Evolutionary conservation across 805 yeast species (phyloP).

Genomic region (Hagleromyces aurorensis): DNA sequence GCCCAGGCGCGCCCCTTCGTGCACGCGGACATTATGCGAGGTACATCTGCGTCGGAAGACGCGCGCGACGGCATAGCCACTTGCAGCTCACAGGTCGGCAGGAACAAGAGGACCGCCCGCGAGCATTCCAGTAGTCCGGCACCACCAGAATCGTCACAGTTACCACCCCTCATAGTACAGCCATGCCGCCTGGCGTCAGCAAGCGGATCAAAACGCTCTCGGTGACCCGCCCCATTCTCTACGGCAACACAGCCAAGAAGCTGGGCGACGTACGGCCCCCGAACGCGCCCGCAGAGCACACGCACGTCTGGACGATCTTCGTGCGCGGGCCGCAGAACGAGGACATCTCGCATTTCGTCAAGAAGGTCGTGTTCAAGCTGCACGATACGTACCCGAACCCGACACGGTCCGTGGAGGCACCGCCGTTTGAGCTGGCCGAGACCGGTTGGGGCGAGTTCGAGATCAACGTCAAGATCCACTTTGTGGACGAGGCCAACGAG

Average conservation of each 20-base stretch:
- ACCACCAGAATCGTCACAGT: not conserved
- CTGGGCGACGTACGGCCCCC: slow-evolving; percentile 47
- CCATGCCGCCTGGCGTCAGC: slow-evolving; percentile 20
- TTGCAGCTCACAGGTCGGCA: too few relatives aligned
- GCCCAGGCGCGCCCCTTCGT: too few relatives aligned
- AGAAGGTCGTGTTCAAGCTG: slow-evolving; percentile 85
- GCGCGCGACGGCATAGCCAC: too few relatives aligned
- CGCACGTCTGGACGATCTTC: slow-evolving; percentile 94
- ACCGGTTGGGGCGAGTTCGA: slow-evolving; percentile 99
- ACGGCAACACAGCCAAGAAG: slow-evolving; percentile 75
- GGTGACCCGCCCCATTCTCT: slow-evolving; percentile 68
- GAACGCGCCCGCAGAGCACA: slow-evolving; percentile 77
- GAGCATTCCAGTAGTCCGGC: too few relatives aligned
- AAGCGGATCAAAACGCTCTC: slow-evolving; percentile 46
- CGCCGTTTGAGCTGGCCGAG: slow-evolving; percentile 93
- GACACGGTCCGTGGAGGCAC: slow-evolving; percentile 75
- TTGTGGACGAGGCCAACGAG: slow-evolving; percentile 80
- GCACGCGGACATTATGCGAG: too few relatives aligned
- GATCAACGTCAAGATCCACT: slow-evolving; percentile 77
- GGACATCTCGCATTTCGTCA: slow-evolving; percentile 73
- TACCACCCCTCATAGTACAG: not conserved
- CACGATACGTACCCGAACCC: slow-evolving; percentile 92
- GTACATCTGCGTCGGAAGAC: too few relatives aligned
- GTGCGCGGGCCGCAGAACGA: slow-evolving; percentile 72
- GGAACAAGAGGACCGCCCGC: too few relatives aligned